Base-by-base conservation (phyloP, 139 green algal species). In the Diplosphaera chodatii region DNA sequence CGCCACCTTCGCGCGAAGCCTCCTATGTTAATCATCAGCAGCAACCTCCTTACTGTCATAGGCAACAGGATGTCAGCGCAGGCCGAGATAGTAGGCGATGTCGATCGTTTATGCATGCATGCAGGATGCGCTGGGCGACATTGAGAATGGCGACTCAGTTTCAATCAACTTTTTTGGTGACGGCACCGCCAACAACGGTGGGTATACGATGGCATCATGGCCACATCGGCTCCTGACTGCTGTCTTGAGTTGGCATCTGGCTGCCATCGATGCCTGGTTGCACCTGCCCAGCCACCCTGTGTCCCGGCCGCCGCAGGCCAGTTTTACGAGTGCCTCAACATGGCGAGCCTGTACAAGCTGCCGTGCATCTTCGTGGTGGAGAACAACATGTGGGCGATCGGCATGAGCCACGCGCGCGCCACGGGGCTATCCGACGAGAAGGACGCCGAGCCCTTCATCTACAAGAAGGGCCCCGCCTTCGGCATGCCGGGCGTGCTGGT, bases 341-440 rank as follows among this genome's bases (percentile, higher is more conserved):
- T 99, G 94, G 94, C 94, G 0, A 78, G 85, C 4, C 85, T 97
- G 30, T 97, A 97, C 88, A 97, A 97, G 86, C 92, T 99, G 76
- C 94, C 94, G 34, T 89, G 92, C 86, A 96, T 99, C 70, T 99
- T 99, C 69, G 94, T 98, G 64, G 94, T 98, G 66, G 94, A 99
- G 85, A 99, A 99, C 88, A 99, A 99, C 87, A 82, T 90, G 79
- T 92, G 94, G 94, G 94, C 94, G 69, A 99, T 99, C 74, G 94
- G 94, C 82, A 99, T 99, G 94, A 86, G 78, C 77, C 93, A 98
- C 83, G 55, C 78, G 28, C 80, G 93, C 25, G 89, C 93, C 72
- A 98, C 93, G 23, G 79, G 77, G 16, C 75, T 71, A 64, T 83
- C 87, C 29, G 21, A 80, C 16, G 89, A 83, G 22, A 90, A 97